Base-by-base conservation (phyloP, 371 early-diverging fungal genomes). In the Actinomortierella wolfii region DNA sequence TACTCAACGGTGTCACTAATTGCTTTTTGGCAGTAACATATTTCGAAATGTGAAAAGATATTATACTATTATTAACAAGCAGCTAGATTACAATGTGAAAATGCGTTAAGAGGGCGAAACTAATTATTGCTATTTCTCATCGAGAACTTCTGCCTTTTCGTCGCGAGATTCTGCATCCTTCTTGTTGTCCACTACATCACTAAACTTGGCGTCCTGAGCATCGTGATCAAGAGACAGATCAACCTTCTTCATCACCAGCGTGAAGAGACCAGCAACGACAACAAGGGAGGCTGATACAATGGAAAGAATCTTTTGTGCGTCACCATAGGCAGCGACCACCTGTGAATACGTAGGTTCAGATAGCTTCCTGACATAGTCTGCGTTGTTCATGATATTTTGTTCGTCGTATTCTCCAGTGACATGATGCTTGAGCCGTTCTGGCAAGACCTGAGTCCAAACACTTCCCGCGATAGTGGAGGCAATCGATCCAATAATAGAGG, bases 381-480 rank as follows among this genome's bases (percentile, higher is more conserved):
- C 6, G n/a, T 58, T 8, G 58, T 58, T 58, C 51, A 58, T 58
- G 51, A 28, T 28, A 1, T 15, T 11, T n/a, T 11, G 0, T 20
- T 25, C 2, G 15, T 58, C 51, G 42, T 58, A 58, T 0, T 49
- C 51, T 23, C 58, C 58, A 13, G 23, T 23, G 26, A 58, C 29
- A 21, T 58, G 50, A 26, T 50, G n/a, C 3, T 23, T 25, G 20
- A 58, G 51, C 18, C 58, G 58, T 42, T 24, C 25, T 26, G 58
- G 58, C 51, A 58, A 26, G 15, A 50, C 42, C 34, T 58, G 58
- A 44, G 58, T 58, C 58, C 58, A 58, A 43, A 58, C 39, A 49
- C 58, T 18, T 0, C 58, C 58, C 4, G 58, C 25, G 2, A 50
- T 17, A 8, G 58, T 18, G 41, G 39, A 1, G 42, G 42, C 51